Conservation (phyloP, 257 asterid species). For the Jasminum sambac region DNA sequence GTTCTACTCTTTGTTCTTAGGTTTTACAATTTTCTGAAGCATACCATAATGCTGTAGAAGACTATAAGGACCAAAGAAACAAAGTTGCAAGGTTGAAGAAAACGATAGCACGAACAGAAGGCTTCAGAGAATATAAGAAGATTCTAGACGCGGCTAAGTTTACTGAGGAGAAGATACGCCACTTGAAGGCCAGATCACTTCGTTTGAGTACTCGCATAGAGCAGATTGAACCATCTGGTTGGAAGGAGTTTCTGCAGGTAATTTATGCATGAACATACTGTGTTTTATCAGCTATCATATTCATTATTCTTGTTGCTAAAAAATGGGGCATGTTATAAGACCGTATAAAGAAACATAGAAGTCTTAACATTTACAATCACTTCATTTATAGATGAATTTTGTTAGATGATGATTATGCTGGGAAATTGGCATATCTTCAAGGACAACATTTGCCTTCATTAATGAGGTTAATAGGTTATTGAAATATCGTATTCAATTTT, state of each 20-base stretch:
- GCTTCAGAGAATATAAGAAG: conserved; percentile 87
- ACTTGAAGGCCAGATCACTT: conserved; percentile 74
- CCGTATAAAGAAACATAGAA: neutral
- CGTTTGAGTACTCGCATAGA: conserved; percentile 77
- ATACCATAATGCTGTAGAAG: conserved; percentile 66
- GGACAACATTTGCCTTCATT: too few relatives aligned
- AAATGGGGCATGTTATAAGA: neutral
- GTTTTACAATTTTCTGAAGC: conserved; percentile 61
- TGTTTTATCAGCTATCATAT: conserved; percentile 1
- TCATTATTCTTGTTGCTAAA: conserved; percentile 5
- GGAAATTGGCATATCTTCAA: neutral
- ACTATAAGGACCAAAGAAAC: conserved; percentile 88
- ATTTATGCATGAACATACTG: conserved; percentile 3
- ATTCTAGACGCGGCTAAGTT: conserved; percentile 75
- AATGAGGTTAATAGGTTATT: too few relatives aligned
- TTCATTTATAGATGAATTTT: neutral
- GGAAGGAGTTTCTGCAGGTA: conserved; percentile 99
- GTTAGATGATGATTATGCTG: neutral
- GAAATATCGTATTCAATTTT: conserved; percentile 21
- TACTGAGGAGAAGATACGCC: conserved; percentile 82
- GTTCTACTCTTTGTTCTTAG: conserved; percentile 40
- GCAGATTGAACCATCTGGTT: conserved; percentile 98
- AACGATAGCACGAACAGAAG: conserved; percentile 77
- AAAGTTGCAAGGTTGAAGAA: conserved; percentile 84
- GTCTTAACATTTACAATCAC: neutral